These are phyloP conservation scores for Beta vulgaris DNA, from an alignment of 148 eudicot genomes.

Conservation along the genomic window DNA sequence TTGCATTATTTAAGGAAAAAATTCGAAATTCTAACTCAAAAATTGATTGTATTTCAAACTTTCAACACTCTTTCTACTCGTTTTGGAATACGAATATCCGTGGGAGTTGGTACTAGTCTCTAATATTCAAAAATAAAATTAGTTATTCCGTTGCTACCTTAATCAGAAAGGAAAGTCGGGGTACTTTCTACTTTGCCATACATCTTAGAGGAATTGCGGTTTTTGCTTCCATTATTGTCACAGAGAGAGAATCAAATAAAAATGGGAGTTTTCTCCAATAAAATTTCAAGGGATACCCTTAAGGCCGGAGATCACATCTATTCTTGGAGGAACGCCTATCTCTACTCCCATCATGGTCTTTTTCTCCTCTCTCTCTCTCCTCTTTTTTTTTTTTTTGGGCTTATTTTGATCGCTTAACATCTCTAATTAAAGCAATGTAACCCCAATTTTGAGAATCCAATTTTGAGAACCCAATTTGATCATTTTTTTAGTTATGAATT, in stretches of 20 bases:
- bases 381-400: neutral
- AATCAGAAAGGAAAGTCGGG: neutral
- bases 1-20: too few relatives aligned
- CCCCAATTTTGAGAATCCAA: neutral
- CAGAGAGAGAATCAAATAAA: neutral
- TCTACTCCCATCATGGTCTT: slow-evolving; percentile 70
- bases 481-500: neutral
- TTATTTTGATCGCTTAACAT: neutral
- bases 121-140: too few relatives aligned
- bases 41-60: too few relatives aligned
- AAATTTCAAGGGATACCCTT: slow-evolving; percentile 40
- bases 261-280: slow-evolving; percentile 56
- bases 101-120: too few relatives aligned
- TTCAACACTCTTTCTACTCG: too few relatives aligned
- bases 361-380: neutral
- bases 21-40: too few relatives aligned
- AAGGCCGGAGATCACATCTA: slow-evolving; percentile 77
- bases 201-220: neutral
- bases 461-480: neutral
- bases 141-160: neutral
- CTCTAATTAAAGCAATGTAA: neutral
- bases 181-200: neutral
- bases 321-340: slow-evolving; percentile 57
- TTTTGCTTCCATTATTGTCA: neutral
- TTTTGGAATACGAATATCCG: too few relatives aligned